These are phyloP conservation scores for Talaromyces borbonicus DNA, from an alignment of 495 filamentous ascomycete species.

Conservation along the genomic window DNA sequence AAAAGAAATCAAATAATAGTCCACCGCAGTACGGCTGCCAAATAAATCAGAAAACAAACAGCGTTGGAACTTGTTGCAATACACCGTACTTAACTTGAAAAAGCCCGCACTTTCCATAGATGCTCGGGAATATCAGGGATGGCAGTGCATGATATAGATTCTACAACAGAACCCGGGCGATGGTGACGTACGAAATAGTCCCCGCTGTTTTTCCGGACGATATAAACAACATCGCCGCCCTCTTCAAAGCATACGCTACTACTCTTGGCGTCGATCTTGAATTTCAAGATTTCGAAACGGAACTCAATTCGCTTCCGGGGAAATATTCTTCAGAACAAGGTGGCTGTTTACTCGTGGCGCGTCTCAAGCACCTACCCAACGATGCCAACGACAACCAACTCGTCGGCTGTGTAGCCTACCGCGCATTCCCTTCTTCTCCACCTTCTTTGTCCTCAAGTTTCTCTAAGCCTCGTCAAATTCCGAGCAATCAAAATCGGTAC, in stretches of 20 bases:
- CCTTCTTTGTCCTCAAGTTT: conserved; percentile 8
- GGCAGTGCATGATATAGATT: background rate
- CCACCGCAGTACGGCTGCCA: too few relatives aligned
- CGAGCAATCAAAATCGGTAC: conserved; percentile 10
- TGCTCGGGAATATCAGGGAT: too few relatives aligned
- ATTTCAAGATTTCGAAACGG: conserved; percentile 45
- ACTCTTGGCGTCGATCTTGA: conserved; percentile 45
- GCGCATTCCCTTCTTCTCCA: conserved; percentile 13
- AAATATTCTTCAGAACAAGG: conserved; percentile 36
- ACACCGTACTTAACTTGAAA: too few relatives aligned
- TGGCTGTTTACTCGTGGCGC: conserved; percentile 40
- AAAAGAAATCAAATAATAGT: too few relatives aligned
- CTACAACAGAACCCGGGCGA: background rate
- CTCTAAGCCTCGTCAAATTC: too few relatives aligned
- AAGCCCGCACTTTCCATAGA: too few relatives aligned
- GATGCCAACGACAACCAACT: conserved; percentile 6
- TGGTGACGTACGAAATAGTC: conserved; percentile 13
- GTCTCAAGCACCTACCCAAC: conserved; percentile 11
- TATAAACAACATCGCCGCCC: conserved; percentile 17
- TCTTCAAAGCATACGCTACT: conserved; percentile 45
- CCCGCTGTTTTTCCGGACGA: conserved; percentile 27
- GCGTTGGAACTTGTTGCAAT: too few relatives aligned
- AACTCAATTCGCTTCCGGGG: conserved; percentile 43
- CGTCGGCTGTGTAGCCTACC: conserved; percentile 44
- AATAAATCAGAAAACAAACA: too few relatives aligned